Evolutionary conservation across 805 yeast species (phyloP).

Genomic region (Blastobotrys peoriensis): DNA sequence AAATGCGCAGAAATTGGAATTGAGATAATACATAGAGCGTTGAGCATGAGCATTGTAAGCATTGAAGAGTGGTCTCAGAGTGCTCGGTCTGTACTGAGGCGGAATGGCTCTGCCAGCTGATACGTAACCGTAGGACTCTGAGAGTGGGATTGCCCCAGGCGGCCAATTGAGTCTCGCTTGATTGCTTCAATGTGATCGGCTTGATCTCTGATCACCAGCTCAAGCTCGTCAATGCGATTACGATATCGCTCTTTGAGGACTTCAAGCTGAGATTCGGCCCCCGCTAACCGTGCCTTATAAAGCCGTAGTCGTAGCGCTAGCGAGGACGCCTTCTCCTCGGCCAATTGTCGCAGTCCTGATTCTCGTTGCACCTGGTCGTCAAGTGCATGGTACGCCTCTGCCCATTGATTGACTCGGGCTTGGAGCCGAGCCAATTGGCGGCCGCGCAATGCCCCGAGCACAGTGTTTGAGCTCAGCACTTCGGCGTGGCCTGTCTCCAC

Average conservation of each 20-base stretch:
- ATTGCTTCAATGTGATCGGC: no score
- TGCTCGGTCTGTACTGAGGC: no score
- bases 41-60: no score
- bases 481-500: no score
- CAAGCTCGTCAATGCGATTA: not conserved
- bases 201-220: no score
- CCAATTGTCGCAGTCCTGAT: not conserved
- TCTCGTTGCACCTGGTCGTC: not conserved
- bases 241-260: not conserved
- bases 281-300: constrained; percentile 1
- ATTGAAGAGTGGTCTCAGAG: no score
- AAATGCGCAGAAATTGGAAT: no score
- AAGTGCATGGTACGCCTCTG: not conserved
- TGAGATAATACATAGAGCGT: no score
- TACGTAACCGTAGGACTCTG: no score
- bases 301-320: constrained; percentile 4
- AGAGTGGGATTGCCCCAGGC: no score
- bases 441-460: not conserved
- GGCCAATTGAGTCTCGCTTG: no score
- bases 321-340: constrained; percentile 5
- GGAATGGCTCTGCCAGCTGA: no score
- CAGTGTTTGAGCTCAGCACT: not conserved
- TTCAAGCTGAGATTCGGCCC: constrained; percentile 1
- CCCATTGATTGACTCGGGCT: not conserved
- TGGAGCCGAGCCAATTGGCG: not conserved